These are phyloP conservation scores for Apiotrichum mycotoxinovorans DNA, from an alignment of 1,284 basidiomycete species.

Conservation along the genomic window DNA sequence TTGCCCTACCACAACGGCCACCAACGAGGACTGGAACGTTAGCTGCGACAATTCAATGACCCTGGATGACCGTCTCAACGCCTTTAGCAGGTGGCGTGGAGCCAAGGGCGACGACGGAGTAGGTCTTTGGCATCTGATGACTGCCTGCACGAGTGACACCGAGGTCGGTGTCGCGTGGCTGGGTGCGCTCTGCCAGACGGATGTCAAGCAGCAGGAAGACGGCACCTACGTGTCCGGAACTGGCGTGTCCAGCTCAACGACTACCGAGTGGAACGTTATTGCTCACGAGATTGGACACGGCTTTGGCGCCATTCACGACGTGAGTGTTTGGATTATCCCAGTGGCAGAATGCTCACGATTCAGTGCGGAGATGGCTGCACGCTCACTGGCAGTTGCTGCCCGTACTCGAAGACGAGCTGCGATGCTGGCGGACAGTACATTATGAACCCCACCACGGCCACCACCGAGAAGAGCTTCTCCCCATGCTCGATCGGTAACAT, in stretches of 20 bases:
- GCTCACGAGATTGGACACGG: conserved; percentile 72
- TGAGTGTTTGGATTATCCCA: too few species aligned
- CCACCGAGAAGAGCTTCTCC: conserved; percentile 67
- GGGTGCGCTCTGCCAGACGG: conserved; percentile 66
- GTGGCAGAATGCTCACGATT: neutral
- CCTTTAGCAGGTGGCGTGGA: conserved; percentile 81
- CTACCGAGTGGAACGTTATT: conserved; percentile 65
- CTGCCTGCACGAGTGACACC: conserved; percentile 43
- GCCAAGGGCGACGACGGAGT: conserved; percentile 62
- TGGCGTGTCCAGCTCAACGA: conserved; percentile 69
- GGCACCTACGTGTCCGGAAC: conserved; percentile 69
- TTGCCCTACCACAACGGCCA: conserved; percentile 52
- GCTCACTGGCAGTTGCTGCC: conserved; percentile 63
- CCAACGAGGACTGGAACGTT: conserved; percentile 50
- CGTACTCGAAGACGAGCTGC: conserved; percentile 61
- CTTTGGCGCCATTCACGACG: conserved; percentile 78
- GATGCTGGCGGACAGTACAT: conserved; percentile 64
- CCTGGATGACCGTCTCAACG: conserved; percentile 67
- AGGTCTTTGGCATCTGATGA: conserved; percentile 89
- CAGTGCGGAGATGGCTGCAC: conserved; percentile 68
- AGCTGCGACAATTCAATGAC: conserved; percentile 52
- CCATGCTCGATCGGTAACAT: conserved; percentile 81
- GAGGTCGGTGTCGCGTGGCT: conserved; percentile 92
- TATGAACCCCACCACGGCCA: conserved; percentile 74
- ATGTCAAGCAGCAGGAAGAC: conserved; percentile 50